Evolutionary conservation across 1,284 basidiomycete genomes (phyloP).

Genomic region (Leucoagaricus sp.): DNA sequence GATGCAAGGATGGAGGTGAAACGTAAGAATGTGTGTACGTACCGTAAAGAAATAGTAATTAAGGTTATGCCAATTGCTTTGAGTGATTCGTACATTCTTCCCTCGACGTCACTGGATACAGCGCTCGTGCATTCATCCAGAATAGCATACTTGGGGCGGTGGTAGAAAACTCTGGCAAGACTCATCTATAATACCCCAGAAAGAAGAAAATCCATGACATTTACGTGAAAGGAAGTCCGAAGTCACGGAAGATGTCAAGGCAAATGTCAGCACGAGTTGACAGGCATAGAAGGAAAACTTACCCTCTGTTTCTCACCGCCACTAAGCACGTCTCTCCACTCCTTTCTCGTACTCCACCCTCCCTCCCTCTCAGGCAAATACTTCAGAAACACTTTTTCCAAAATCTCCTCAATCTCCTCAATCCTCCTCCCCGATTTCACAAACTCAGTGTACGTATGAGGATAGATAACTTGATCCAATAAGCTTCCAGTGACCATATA

Average conservation of each 20-base stretch:
- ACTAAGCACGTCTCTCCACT: conserved; percentile 94
- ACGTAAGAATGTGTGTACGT: conserved; percentile 19
- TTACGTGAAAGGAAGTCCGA: no score
- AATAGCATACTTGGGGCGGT: conserved; percentile 75
- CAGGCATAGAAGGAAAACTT: neutral
- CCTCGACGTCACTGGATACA: conserved; percentile 96
- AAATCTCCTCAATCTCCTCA: conserved; percentile 28
- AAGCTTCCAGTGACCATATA: conserved; percentile 90
- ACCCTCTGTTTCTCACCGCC: conserved; percentile 92
- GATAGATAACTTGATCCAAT: conserved; percentile 88
- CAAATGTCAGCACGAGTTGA: neutral
- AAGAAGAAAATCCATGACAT: no score
- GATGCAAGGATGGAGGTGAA: no score
- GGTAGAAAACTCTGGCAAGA: conserved; percentile 85
- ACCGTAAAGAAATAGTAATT: conserved; percentile 87
- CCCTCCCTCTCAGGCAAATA: conserved; percentile 90
- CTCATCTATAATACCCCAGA: conserved; percentile 59
- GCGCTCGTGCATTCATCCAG: conserved; percentile 94
- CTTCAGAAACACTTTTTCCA: conserved; percentile 64
- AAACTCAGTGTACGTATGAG: conserved; percentile 82
- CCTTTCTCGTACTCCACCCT: conserved; percentile 87
- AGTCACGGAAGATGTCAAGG: no score
- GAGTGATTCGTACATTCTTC: conserved; percentile 93
- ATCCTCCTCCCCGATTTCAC: conserved; percentile 31
- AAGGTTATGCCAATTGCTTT: conserved; percentile 93